These are phyloP conservation scores for Starmerella roubikii DNA, from an alignment of 805 yeast genomes.

Conservation along the genomic window DNA sequence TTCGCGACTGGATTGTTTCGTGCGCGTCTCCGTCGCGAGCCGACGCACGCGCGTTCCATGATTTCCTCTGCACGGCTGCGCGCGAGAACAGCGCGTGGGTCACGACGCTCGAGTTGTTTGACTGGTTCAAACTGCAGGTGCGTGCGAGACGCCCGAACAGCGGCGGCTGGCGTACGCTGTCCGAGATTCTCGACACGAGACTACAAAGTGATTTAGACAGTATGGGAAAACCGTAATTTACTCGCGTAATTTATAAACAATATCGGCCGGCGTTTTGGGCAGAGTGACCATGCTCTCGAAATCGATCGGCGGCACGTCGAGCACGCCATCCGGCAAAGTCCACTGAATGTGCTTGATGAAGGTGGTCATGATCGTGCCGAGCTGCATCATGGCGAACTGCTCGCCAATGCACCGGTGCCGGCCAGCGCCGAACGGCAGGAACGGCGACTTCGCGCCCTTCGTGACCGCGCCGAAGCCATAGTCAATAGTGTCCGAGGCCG, in stretches of 20 bases:
- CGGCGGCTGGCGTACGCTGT: not conserved
- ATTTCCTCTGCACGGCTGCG: slow-evolving; percentile 2
- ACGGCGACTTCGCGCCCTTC: slow-evolving; percentile 92
- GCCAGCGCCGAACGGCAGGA: slow-evolving; percentile 97
- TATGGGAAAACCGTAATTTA: not conserved
- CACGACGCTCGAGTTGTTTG: slow-evolving; percentile 1
- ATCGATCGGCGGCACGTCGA: slow-evolving; percentile 39
- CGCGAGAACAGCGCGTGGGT: slow-evolving; percentile 10
- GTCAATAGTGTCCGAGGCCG: slow-evolving; percentile 39
- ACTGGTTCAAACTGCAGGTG: slow-evolving; percentile 1
- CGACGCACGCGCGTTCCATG: slow-evolving; percentile 9
- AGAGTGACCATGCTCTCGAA: slow-evolving; percentile 86
- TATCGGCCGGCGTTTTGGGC: slow-evolving; percentile 50
- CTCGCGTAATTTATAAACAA: slow-evolving; percentile 11
- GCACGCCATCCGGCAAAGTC: slow-evolving; percentile 42
- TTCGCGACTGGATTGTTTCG: slow-evolving; percentile 8
- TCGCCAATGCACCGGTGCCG: slow-evolving; percentile 99
- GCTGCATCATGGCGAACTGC: slow-evolving; percentile 89
- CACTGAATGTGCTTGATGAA: slow-evolving; percentile 66
- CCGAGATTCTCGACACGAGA: not conserved
- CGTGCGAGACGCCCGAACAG: not conserved
- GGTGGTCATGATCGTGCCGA: slow-evolving; percentile 69
- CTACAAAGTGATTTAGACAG: not conserved
- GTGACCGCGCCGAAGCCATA: slow-evolving; percentile 95
- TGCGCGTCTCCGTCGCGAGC: slow-evolving; percentile 4